Evolutionary conservation across 2,329 filamentous ascomycete genomes (phyloP), one percentile per base, ranked within the genome.

Genomic region (Aspergillus vadensis): DNA sequence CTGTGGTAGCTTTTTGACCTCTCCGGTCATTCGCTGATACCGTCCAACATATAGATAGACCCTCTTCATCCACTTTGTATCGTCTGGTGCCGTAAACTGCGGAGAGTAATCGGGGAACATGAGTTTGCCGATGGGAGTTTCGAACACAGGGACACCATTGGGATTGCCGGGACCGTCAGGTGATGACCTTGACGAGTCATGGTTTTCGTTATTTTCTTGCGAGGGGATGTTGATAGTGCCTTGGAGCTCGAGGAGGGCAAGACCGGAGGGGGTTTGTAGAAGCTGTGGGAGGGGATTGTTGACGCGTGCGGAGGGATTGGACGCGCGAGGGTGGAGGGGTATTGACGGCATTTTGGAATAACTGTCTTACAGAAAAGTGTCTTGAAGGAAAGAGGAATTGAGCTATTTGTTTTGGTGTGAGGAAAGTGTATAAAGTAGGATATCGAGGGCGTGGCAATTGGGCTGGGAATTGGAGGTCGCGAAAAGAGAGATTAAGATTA

Each of bases 161-260:
- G 62, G 9, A 55, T 67, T 59, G 39, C 47, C 59, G 8, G 61
- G 50, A 23, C 59, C 27, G 12, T 63, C 53, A 17, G 55, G 47
- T 9, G 47, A 41, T 6, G 61, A 58, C 8, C 63, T 5, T 71
- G 52, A 21, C 72, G 64, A 25, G 74, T 65, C 55, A 79, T 67
- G 9, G 23, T 76, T 70, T n/a, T 73, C 67, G 25, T 70, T 36
- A 8, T 70, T 62, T n/a, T 65, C 68, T 30, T 74, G 66, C 2
- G 78, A 64, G 7, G 91, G 88, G 1, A 92, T 81, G 75, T 96
- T 94, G 78, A 99, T 88, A 14, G 87, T 91, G 63, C 93, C 95
- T 81, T 99, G 95, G 14, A 99, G 86, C 79, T 98, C 95, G 59
- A 99, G 82, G 49, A 99, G 83, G 17, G 94, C 94, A 43, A 97